Evolutionary conservation across 2,329 filamentous ascomycete species (phyloP), one percentile per base, ranked within the genome.

Genomic region (Macrophomina phaseolina): DNA sequence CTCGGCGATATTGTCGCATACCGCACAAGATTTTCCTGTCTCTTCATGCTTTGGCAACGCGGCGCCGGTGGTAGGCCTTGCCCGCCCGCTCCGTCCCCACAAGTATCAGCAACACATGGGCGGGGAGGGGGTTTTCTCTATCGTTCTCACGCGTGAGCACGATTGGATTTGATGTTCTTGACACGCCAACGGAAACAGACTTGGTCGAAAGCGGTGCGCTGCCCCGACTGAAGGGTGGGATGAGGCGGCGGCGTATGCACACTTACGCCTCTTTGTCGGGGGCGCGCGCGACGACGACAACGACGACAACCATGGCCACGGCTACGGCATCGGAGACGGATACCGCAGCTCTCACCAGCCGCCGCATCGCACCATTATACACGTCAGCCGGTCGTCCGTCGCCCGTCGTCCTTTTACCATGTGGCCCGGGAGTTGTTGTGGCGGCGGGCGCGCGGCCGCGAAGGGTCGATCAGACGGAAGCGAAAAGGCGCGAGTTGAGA

Each of bases 401-500:
- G 38, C 23, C 42, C 42, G 42, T 45, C 42, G 42, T 45, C 42
- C 8, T 45, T 45, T 45, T 45, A 45, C 42, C 42, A 45, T 45
- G 42, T 45, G 42, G 42, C 16, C 42, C 42, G 42, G 42, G 42
- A 14, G 42, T 14, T 9, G 16, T 14, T 23, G 23, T 23, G 23
- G 23, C 23, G 23, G 23, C 23, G 23, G 23, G 23, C 23, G 23
- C 23, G 23, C 23, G 23, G 23, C 23, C 23, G 23, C 23, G 42
- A 45, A 16, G 23, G 56, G 56, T 46, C 42, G 56, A 61, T 61
- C 56, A 46, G 28, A 18, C 55, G 34, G 23, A 55, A 23, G 38
- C 16, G 55, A 36, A 23, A 11, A n/a, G 11, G 9, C n/a, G 45
- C n/a, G 30, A n/a, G 7, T 36, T 14, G n/a, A 18, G 28, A n/a